Evolutionary conservation across 116 monocot species (phyloP), one percentile per base, ranked within the genome.

Genomic region (Zostera marina): DNA sequence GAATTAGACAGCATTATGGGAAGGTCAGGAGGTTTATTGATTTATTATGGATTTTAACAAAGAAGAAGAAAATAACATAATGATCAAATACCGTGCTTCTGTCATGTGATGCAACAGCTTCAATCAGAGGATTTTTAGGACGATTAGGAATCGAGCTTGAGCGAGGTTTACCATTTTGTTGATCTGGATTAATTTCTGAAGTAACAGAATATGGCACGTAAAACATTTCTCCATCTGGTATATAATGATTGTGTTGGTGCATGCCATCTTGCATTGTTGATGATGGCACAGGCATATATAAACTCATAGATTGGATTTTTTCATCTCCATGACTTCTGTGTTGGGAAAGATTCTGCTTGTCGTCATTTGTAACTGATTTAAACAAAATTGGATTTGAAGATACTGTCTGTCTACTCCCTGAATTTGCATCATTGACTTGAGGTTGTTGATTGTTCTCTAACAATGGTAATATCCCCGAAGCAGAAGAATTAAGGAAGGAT

Each of bases 91-190:
- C 90, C 74, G 58, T 84, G 81, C 79, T 84, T 77, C 76, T 78
- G 49, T 90, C 90, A 76, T 84, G 85, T 61, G 84, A 67, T 47
- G 84, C 79, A 63, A 90, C 90, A 54, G 76, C 84, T 16, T 90
- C 84, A 11, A 90, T 84, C 44, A 90, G 47, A 54, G 81, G 90
- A 81, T 74, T 65, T 72, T 84, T 81, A n/a, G 90, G 79, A 11
- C 73, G 73, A 54, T 78, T 70, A 67, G 68, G 78, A 32, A 88
- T 67, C 11, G 77, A 83, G 55, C 47, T 69, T 11, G 77, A 83
- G 55, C 47, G 23, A 45, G 56, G 63, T 56, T 56, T 81, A 63
- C 56, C 59, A 41, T 59, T 70, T 53, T 59, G 49, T 52, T 54
- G 66, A 51, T 72, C 71, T 60, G 64, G 68, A 65, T 76, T 82